Evolutionary conservation across 2,329 filamentous ascomycete genomes (phyloP).

Genomic region (Myriangium duriaei): DNA sequence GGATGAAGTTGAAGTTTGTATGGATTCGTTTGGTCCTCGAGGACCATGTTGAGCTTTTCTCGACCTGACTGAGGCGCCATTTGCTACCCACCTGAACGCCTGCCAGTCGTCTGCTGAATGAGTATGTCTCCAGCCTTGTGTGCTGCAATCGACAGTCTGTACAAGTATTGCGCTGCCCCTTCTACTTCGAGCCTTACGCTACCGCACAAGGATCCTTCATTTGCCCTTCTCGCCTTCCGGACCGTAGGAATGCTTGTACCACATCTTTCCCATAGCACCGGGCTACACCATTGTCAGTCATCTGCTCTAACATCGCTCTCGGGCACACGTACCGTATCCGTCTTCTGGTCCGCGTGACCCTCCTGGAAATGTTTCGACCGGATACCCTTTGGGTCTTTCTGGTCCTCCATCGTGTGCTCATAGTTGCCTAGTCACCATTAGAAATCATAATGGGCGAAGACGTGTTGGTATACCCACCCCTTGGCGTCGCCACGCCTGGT

Average conservation of each 20-base stretch:
- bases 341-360: conserved; percentile 20
- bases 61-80: not conserved
- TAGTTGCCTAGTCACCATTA: conserved; percentile 18
- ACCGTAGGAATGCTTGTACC: conserved; percentile 20
- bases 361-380: conserved; percentile 22
- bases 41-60: not conserved
- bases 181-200: no score
- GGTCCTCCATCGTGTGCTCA: conserved; percentile 15
- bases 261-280: conserved; percentile 18
- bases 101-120: no score
- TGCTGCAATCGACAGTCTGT: no score
- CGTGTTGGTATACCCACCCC: conserved; percentile 16
- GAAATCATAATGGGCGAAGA: no score
- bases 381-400: conserved; percentile 20
- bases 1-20: not conserved
- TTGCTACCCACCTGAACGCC: no score
- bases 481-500: conserved; percentile 22
- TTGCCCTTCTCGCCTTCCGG: conserved; percentile 25
- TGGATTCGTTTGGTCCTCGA: not conserved
- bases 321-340: conserved; percentile 17
- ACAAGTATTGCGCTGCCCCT: no score
- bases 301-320: conserved; percentile 19
- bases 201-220: conserved; percentile 13
- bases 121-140: no score
- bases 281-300: conserved; percentile 6